Base-by-base conservation (phyloP, 306 rosid genomes). In the Medicago lupulina region DNA sequence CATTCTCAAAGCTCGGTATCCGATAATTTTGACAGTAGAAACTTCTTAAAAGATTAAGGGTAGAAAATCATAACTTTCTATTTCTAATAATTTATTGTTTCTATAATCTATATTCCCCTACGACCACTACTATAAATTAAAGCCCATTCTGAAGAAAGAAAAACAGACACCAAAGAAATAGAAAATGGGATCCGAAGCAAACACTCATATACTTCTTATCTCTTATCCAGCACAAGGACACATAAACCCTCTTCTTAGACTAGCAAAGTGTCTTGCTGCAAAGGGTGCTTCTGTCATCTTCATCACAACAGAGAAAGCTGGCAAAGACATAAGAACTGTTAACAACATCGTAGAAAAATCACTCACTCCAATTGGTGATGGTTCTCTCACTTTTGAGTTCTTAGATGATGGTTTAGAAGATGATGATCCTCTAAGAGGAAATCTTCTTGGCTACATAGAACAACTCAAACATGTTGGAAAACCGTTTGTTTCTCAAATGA, bases 141-240 rank as follows among this genome's bases (percentile, higher is more conserved):
- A 28, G 31, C 58, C 46, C 9, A 39, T 6, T 39, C 11, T 41
- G 46, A 41, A 41, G 13, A 51, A 51, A 9, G 16, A 21, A 51
- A 16, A 41, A 1, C 46, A 41, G 9, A 51, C 11, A 8, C 4
- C 19, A 51, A 7, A 51, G 10, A 6, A 7, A 16, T 3, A 12
- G 31, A 41, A 65, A 18, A 88, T 87, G 95, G 86, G 71, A 1
- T 57, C 74, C n/a, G 51, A 65, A 40, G 4, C 86, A 47, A 76
- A 49, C 0, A 28, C 79, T 6, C 87, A 85, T 63, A 78, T 87
- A 44, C 80, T 91, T 68, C 76, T 91, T 9, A 80, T 91, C 10
- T 89, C 91, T 0, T 89, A 76, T 71, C 88, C 94, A 0, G 92
- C 70, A 44, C 97, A 91, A 62, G 97, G 97, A 14, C 97, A 91